Evolutionary conservation across 164 flowering plant species (phyloP).

Genomic region (Umbellularia californica): DNA sequence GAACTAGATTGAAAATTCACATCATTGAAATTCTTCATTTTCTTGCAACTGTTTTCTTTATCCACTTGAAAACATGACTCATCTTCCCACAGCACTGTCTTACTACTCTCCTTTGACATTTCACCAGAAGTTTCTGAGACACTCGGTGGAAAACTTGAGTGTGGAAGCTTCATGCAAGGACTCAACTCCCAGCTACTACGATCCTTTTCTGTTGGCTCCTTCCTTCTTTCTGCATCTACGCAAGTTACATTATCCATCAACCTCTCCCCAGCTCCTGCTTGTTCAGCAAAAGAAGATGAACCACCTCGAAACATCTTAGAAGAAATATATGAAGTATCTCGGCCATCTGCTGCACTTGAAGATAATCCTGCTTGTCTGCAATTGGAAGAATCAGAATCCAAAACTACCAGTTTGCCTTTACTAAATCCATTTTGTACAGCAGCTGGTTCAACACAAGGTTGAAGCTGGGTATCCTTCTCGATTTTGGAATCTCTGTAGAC

Average conservation of each 20-base stretch:
- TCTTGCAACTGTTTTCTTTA: slow-evolving; percentile 30
- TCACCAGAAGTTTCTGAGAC: slow-evolving; percentile 17
- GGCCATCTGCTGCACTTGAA: slow-evolving; percentile 7
- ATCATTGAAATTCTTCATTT: slow-evolving; percentile 17
- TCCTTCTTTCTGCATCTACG: neutral
- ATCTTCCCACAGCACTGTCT: slow-evolving; percentile 18
- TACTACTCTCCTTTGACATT: slow-evolving; percentile 12
- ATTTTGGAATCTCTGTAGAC: slow-evolving; percentile 8
- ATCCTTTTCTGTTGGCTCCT: slow-evolving; percentile 11
- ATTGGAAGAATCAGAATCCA: slow-evolving; percentile 3
- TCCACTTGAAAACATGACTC: slow-evolving; percentile 6
- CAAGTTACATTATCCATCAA: slow-evolving; percentile 8
- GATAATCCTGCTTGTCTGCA: neutral
- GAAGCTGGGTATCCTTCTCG: slow-evolving; percentile 9
- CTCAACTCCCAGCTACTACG: slow-evolving; percentile 12
- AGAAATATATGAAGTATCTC: neutral
- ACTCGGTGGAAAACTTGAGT: slow-evolving; percentile 16
- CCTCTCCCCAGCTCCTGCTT: slow-evolving; percentile 7
- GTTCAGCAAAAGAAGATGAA: slow-evolving; percentile 9
- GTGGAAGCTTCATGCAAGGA: slow-evolving; percentile 22
- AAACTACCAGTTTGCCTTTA: slow-evolving; percentile 11
- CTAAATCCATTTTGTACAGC: slow-evolving; percentile 2
- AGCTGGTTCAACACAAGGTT: slow-evolving; percentile 3
- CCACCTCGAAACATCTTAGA: slow-evolving; percentile 1
- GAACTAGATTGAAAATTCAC: neutral